phyloP scores from a whole-genome alignment of 192 early-diverging fungal genomes.

The Podila epigama region DNA sequence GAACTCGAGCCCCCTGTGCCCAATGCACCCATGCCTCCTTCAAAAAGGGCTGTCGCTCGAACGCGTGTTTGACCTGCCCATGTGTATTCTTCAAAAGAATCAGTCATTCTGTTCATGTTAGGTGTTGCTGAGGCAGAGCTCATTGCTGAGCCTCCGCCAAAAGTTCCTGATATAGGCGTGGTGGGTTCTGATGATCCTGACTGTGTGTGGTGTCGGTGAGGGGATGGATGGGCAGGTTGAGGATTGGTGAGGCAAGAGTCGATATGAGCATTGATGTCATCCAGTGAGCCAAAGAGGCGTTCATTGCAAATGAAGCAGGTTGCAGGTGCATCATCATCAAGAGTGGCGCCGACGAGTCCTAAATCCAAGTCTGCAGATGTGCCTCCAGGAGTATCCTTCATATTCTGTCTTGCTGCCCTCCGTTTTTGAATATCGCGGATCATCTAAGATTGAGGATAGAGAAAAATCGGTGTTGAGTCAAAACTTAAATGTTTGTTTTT shows the following conservation, averaged over 20 bases:
- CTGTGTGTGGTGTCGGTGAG: slow-evolving; percentile 18
- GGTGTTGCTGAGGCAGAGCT: slow-evolving; percentile 16
- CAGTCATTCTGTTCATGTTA: slow-evolving; percentile 8
- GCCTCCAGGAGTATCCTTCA: slow-evolving; percentile 15
- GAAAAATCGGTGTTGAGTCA: neutral
- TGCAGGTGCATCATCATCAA: slow-evolving; percentile 39
- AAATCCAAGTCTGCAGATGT: slow-evolving; percentile 6
- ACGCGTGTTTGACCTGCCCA: slow-evolving; percentile 86
- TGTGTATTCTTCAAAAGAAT: slow-evolving; percentile 75
- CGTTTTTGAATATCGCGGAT: slow-evolving; percentile 42
- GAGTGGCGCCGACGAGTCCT: slow-evolving; percentile 10
- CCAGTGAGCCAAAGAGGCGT: slow-evolving; percentile 60
- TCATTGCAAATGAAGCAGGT: slow-evolving; percentile 75
- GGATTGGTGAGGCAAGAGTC: slow-evolving; percentile 70
- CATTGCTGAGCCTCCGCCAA: slow-evolving; percentile 6
- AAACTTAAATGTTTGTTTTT: neutral
- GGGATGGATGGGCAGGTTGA: slow-evolving; percentile 10
- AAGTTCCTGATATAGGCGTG: slow-evolving; percentile 16
- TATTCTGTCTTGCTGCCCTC: slow-evolving; percentile 23
- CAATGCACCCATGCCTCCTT: slow-evolving; percentile 72
- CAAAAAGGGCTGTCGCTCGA: slow-evolving; percentile 79
- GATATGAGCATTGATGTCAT: slow-evolving; percentile 77
- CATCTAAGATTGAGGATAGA: slow-evolving; percentile 7
- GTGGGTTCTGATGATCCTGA: slow-evolving; percentile 16
- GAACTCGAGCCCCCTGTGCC: slow-evolving; percentile 38